Evolutionary conservation across 805 yeast species (phyloP).

Genomic region (Saccharomycopsis schoenii): DNA sequence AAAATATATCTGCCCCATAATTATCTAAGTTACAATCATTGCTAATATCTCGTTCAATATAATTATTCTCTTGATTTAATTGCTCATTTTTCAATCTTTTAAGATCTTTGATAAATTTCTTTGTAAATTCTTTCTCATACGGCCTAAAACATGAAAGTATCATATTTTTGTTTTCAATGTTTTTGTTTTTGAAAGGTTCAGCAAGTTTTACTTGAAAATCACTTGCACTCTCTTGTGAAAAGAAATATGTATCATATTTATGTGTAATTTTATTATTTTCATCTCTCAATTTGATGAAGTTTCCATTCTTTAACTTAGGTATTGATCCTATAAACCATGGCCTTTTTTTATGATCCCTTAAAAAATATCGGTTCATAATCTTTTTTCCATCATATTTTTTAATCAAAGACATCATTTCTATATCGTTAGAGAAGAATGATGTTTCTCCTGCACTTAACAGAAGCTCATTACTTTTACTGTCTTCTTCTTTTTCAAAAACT

Average conservation of each 20-base stretch:
- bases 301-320: slow-evolving; percentile 33
- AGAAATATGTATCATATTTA: slow-evolving; percentile 21
- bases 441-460: neutral
- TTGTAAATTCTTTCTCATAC: slow-evolving; percentile 29
- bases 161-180: slow-evolving; percentile 21
- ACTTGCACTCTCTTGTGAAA: slow-evolving; percentile 7
- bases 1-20: slow-evolving; percentile 18
- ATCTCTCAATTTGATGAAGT: slow-evolving; percentile 24
- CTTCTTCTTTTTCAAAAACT: neutral
- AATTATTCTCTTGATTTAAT: slow-evolving; percentile 1
- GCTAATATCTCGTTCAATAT: slow-evolving; percentile 2
- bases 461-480: neutral
- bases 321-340: slow-evolving; percentile 37
- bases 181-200: slow-evolving; percentile 12
- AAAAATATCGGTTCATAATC: slow-evolving; percentile 24
- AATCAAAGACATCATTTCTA: neutral
- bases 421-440: neutral
- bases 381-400: slow-evolving; percentile 1
- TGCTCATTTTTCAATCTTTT: slow-evolving; percentile 21
- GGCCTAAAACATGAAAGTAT: slow-evolving; percentile 34
- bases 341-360: slow-evolving; percentile 23
- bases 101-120: slow-evolving; percentile 29
- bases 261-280: slow-evolving; percentile 19
- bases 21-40: neutral
- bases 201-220: slow-evolving; percentile 8